Base-by-base conservation (phyloP, 2,329 filamentous ascomycete species). In the Fusarium tuaranense region DNA sequence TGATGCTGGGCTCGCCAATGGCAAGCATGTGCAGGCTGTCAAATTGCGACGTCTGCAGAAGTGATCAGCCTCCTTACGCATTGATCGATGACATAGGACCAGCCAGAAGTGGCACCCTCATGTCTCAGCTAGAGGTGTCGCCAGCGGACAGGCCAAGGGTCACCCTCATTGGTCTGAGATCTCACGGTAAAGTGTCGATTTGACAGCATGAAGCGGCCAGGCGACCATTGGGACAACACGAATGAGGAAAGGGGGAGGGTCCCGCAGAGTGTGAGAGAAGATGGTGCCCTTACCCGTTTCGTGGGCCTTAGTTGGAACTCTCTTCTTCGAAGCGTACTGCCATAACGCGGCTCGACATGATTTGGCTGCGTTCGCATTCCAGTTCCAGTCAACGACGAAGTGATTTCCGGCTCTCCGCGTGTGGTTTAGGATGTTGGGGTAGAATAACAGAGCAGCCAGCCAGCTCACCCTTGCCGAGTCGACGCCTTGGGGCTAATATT, bases 301-400 rank as follows among this genome's bases (percentile, higher is more conserved):
- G 27, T 65, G 27, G 48, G 20, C 36, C 41, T 39, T 34, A 27
- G 48, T 18, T 53, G 44, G 61, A 70, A 65, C 48, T 63, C 58
- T 68, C 25, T 59, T 57, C 38, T 61, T 53, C 20, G 27, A 67
- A 34, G 38, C 53, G 46, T 34, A 25, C 18, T 44, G 36, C 38
- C 38, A 39, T 39, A 32, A 6, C 36, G 27, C 16, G 20, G 18
- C 57, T 30, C n/a, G 46, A 57, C 36, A 62, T 53, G 53, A 58
- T 66, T 51, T 60, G 38, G 62, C 41, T 64, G 63, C 13, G 20
- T 32, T 38, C 53, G n/a, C 71, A 72, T 72, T 70, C 65, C 64
- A 63, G 60, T 34, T 46, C n/a, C 3, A 18, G 39, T 20, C 51
- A 44, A 58, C 34, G 41, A 20, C 36, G 44, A 16, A 46, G 4